Conservation (phyloP, 2,329 filamentous ascomycete species). For the Apiospora sp. region DNA sequence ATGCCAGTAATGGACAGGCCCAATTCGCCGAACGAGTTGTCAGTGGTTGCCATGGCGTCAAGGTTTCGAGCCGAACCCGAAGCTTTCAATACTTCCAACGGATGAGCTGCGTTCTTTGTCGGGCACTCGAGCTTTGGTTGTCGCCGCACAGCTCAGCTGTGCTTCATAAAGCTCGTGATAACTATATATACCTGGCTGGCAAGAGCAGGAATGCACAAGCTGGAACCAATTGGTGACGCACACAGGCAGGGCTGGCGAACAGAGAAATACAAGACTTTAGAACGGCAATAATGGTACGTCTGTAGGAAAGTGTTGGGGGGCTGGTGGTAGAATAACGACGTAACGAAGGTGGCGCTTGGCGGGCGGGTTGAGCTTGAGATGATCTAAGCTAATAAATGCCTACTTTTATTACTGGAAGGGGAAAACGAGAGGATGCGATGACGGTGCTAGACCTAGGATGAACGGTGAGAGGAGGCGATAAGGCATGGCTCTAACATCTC, state of each 20-base stretch:
- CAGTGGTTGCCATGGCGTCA: conserved; percentile 50
- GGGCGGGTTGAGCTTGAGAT: background rate
- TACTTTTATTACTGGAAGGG: conserved; percentile 3
- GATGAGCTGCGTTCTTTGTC: background rate
- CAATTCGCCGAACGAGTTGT: conserved; percentile 55
- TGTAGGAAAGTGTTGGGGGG: background rate
- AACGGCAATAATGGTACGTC: background rate
- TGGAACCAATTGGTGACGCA: background rate
- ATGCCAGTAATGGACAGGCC: conserved; percentile 68
- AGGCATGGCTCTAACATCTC: background rate
- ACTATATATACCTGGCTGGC: background rate
- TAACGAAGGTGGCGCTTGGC: background rate
- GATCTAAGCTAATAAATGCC: background rate
- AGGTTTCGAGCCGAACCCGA: conserved; percentile 14
- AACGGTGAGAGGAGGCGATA: background rate
- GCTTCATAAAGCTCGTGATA: background rate
- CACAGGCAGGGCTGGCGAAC: background rate
- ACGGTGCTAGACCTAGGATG: background rate
- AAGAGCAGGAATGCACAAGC: background rate
- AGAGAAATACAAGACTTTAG: background rate
- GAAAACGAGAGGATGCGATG: background rate
- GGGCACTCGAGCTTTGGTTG: background rate
- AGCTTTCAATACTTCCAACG: background rate
- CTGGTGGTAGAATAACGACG: background rate
- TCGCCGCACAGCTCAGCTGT: background rate